These are phyloP conservation scores for Microbotryum saponariae DNA, from an alignment of 1,284 basidiomycete species.

Conservation along the genomic window DNA sequence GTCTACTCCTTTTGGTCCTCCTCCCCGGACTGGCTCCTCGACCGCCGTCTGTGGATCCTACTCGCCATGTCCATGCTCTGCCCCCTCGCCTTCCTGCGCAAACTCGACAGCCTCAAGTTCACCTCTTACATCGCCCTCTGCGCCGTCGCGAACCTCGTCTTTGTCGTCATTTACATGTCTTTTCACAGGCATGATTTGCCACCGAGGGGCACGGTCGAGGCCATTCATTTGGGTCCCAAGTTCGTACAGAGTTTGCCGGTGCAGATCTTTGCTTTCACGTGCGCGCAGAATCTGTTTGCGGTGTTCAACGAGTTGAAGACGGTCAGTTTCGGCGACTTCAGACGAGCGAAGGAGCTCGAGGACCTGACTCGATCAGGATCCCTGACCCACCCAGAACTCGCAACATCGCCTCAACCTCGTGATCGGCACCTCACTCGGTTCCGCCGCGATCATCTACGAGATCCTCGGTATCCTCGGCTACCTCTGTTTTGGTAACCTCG, in stretches of 20 bases:
- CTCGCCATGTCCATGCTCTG: conserved; percentile 73
- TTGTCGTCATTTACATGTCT: conserved; percentile 36
- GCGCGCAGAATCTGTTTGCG: conserved; percentile 31
- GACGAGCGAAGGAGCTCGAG: neutral
- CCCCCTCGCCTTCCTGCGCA: conserved; percentile 74
- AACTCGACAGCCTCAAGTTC: conserved; percentile 56
- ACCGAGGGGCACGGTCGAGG: conserved; percentile 13
- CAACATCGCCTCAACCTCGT: conserved; percentile 80
- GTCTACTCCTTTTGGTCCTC: conserved; percentile 67
- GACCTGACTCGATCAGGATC: neutral
- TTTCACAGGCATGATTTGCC: conserved; percentile 27
- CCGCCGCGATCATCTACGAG: conserved; percentile 51
- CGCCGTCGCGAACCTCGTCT: conserved; percentile 57
- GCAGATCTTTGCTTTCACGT: conserved; percentile 55
- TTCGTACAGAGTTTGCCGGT: conserved; percentile 85
- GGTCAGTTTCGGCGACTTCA: conserved; percentile 16
- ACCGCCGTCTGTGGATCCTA: conserved; percentile 73
- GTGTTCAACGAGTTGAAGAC: conserved; percentile 73
- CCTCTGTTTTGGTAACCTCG: conserved; percentile 85
- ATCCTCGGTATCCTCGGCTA: conserved; percentile 80
- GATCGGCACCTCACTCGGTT: conserved; percentile 75
- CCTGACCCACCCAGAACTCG: conserved; percentile 49
- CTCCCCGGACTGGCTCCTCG: conserved; percentile 61
- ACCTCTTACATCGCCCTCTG: conserved; percentile 75
- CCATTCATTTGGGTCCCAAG: conserved; percentile 59